phyloP scores from a whole-genome alignment of 2,329 filamentous ascomycete genomes.

The Rutstroemia sydowiana region DNA sequence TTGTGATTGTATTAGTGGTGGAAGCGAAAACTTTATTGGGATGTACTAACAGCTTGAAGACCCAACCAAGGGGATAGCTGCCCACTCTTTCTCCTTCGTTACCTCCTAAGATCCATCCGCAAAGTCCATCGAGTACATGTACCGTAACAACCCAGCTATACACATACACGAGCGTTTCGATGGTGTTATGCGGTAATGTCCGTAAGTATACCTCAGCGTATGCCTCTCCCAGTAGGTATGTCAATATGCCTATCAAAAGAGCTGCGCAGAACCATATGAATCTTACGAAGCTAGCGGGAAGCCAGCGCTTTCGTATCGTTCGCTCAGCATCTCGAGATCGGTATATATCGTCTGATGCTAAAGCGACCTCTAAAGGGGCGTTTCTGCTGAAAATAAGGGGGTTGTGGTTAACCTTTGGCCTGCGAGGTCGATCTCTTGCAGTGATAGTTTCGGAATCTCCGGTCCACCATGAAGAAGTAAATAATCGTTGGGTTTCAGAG shows the following conservation, averaged over 20 bases:
- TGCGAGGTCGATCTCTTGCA: constrained; percentile 33
- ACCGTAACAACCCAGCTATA: constrained; percentile 64
- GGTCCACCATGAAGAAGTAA: constrained; percentile 59
- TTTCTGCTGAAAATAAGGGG: constrained; percentile 25
- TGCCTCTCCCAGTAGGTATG: constrained; percentile 60
- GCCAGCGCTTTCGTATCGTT: constrained; percentile 37
- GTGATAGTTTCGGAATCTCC: constrained; percentile 42
- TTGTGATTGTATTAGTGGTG: background rate
- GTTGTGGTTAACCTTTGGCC: constrained; percentile 32
- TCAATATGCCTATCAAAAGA: constrained; percentile 53
- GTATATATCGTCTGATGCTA: constrained; percentile 21
- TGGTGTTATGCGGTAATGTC: constrained; percentile 57
- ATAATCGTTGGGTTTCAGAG: constrained; percentile 61
- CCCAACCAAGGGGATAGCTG: constrained; percentile 63
- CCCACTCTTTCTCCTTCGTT: constrained; percentile 60
- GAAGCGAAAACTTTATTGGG: background rate
- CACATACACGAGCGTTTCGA: constrained; percentile 62
- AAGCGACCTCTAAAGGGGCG: constrained; percentile 26
- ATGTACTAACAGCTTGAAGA: constrained; percentile 56
- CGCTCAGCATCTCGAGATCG: constrained; percentile 15
- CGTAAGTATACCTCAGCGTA: constrained; percentile 63
- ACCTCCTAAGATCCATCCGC: constrained; percentile 59
- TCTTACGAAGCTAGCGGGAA: constrained; percentile 59
- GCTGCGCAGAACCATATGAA: constrained; percentile 65
- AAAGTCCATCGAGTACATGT: constrained; percentile 55